A percentile compares a stretch with the other conserved stretches of the same genome.
Conservation (phyloP, 169 alveolate species). For the Plasmodium vivax region DNA sequence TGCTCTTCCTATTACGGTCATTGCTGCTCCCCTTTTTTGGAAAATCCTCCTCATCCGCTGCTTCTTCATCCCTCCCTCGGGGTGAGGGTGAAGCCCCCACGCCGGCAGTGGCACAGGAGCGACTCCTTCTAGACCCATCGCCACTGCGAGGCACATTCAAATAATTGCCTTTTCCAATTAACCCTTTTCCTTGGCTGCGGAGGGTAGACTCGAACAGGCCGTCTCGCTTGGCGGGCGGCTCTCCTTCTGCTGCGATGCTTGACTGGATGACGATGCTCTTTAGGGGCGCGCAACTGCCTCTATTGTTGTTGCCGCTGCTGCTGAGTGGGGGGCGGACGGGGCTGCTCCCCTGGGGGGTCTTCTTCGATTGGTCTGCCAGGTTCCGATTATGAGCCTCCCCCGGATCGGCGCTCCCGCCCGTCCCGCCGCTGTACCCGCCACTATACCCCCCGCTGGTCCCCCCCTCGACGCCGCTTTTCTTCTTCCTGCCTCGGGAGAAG, state of each 20-base stretch:
- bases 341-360: neutral
- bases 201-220: neutral
- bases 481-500: neutral
- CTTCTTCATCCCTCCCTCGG: neutral
- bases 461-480: neutral
- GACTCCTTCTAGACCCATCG: neutral
- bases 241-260: neutral
- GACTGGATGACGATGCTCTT: neutral
- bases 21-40: neutral
- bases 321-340: neutral
- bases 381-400: neutral
- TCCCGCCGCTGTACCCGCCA: neutral
- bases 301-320: neutral
- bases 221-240: neutral
- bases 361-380: neutral
- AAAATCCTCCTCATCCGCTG: neutral
- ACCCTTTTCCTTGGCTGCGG: neutral
- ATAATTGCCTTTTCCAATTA: neutral
- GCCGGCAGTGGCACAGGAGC: neutral
- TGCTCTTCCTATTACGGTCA: neutral
- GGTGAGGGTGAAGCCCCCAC: neutral
- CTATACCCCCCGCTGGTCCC: neutral
- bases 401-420: neutral
- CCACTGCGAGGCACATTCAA: neutral
- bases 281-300: neutral